phyloP scores from a whole-genome alignment of 2,329 filamentous ascomycete genomes.

The Knoxdaviesia capensis region DNA sequence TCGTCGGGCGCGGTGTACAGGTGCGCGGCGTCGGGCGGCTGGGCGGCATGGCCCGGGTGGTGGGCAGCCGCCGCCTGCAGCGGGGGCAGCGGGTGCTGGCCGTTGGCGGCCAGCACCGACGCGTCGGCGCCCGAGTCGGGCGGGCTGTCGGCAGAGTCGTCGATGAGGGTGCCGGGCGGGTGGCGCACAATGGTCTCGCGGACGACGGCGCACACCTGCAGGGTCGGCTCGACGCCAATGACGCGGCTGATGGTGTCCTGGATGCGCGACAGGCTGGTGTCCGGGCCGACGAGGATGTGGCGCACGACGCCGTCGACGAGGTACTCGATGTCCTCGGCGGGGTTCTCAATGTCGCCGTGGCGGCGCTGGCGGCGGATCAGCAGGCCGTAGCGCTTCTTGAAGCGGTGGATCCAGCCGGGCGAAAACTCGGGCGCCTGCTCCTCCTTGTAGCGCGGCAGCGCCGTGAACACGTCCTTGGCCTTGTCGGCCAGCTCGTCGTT shows the following conservation, averaged over 20 bases:
- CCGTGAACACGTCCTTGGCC: constrained; percentile 36
- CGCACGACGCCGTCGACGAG: constrained; percentile 38
- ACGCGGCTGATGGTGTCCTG: constrained; percentile 34
- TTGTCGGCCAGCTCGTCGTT: constrained; percentile 44
- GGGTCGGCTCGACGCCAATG: constrained; percentile 31
- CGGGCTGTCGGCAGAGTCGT: constrained; percentile 3
- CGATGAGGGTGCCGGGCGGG: constrained; percentile 5
- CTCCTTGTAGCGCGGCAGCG: constrained; percentile 38
- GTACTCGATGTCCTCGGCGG: constrained; percentile 36
- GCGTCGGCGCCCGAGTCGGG: not conserved
- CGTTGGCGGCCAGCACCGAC: constrained; percentile 1
- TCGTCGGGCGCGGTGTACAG: constrained; percentile 20
- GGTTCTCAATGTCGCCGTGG: constrained; percentile 25
- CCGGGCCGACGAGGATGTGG: constrained; percentile 32
- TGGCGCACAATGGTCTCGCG: constrained; percentile 31
- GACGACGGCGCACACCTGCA: constrained; percentile 33
- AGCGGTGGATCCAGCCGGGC: constrained; percentile 42
- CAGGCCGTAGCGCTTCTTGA: constrained; percentile 42
- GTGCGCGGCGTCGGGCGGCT: constrained; percentile 9
- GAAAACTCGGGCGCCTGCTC: constrained; percentile 41
- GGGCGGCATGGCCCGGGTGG: constrained; percentile 7
- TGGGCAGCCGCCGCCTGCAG: constrained; percentile 8
- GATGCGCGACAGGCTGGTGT: constrained; percentile 39
- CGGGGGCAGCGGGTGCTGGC: constrained; percentile 6
- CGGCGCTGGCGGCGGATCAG: constrained; percentile 35